These are phyloP conservation scores for Dryas drummondii DNA, from an alignment of 306 rosid genomes.

Conservation along the genomic window DNA sequence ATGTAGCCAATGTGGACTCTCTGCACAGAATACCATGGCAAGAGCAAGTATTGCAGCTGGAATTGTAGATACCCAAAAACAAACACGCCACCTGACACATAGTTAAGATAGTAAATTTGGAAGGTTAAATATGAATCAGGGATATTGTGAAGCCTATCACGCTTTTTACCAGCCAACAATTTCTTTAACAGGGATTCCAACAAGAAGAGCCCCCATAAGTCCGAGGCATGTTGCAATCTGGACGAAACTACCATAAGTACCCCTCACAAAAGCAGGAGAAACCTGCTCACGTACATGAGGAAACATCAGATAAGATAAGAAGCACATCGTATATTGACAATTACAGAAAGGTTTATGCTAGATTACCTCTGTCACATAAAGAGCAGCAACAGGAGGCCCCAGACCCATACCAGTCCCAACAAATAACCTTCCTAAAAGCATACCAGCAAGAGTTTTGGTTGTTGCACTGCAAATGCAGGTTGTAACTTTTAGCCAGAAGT, in stretches of 20 bases:
- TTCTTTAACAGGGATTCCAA: conserved; percentile 91
- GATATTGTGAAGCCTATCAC: conserved; percentile 15
- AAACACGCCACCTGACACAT: conserved; percentile 90
- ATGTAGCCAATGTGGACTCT: conserved; percentile 91
- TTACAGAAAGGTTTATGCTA: conserved; percentile 17
- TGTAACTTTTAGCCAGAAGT: conserved; percentile 7
- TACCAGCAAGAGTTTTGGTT: conserved; percentile 79
- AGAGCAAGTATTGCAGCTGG: conserved; percentile 77
- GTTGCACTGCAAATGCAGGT: conserved; percentile 69
- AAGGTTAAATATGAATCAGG: conserved; percentile 21
- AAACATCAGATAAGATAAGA: conserved; percentile 27
- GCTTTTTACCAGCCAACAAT: conserved; percentile 71
- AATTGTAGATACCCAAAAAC: conserved; percentile 81
- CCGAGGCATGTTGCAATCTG: conserved; percentile 97
- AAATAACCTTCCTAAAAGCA: conserved; percentile 91
- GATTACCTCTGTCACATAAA: conserved; percentile 86
- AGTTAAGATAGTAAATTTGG: conserved; percentile 25
- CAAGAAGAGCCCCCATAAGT: conserved; percentile 77
- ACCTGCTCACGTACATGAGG: conserved; percentile 43
- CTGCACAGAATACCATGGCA: conserved; percentile 83
- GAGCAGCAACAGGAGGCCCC: conserved; percentile 84
- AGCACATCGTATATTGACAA: not conserved
- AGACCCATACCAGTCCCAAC: conserved; percentile 96
- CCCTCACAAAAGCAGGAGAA: conserved; percentile 92
- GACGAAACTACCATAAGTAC: conserved; percentile 89